Evolutionary conservation across 2,329 filamentous ascomycete genomes (phyloP), one percentile per base, ranked within the genome.

Genomic region (Saccharata proteae): DNA sequence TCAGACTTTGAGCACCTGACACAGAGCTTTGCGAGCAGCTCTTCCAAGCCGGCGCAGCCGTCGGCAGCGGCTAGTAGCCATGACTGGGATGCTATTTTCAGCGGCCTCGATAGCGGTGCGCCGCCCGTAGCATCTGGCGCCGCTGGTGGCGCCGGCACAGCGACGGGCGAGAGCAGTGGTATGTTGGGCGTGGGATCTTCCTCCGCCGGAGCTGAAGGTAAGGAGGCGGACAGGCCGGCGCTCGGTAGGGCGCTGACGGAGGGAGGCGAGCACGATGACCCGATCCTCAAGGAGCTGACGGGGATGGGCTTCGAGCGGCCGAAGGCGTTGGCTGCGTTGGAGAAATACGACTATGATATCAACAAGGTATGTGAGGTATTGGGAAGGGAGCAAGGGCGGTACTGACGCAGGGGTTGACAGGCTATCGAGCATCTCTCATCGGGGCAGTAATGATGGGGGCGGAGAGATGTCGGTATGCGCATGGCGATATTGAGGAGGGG

Each of bases 71-170:
- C 54, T 15, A 50, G 56, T 2, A 55, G 61, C 19, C 80, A 92
- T 44, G 88, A 96, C 53, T 96, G 90, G 90, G 88, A 96, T 48
- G 80, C 84, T 22, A 83, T 96, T 34, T 96, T 96, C 58, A 80
- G 82, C 2, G 77, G 78, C 16, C 63, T 93, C 44, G 50, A 55
- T 27, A 39, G 42, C 4, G 43, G 46, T 42, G 26, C 32, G 5
- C 26, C 32, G 14, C 32, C 32, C 7, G 23, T 22, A 2, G 21
- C 33, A 9, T 15, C 27, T 17, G 44, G 54, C 37, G 51, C 55
- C 23, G 44, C 48, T 26, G 47, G 51, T 38, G 54, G 55, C 34
- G 51, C 52, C 8, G 48, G 53, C 14, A 55, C 55, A 32, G 51
- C 53, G 30, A 50, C 40, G 0, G 42, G 54, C 6, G 53, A 55